A percentile compares a stretch with the other conserved stretches of the same genome.
Conservation (phyloP, 2,329 filamentous ascomycete species). For the Monilinia fructicola region DNA sequence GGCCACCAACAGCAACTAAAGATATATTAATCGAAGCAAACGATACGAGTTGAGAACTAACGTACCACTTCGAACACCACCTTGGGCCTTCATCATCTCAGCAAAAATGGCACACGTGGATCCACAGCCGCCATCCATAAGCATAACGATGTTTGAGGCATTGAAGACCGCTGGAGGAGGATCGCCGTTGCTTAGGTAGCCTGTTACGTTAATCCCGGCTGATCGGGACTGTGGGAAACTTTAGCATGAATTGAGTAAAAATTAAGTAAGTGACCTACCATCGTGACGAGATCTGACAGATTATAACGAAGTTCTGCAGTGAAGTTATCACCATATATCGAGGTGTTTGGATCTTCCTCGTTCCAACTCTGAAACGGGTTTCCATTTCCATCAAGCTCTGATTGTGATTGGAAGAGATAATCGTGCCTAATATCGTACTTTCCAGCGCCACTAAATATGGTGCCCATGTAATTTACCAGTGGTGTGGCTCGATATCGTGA, state of each 20-base stretch:
- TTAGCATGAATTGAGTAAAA: not conserved
- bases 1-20: constrained; percentile 55
- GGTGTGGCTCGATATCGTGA: constrained; percentile 43
- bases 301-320: constrained; percentile 32
- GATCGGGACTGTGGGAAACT: constrained; percentile 8
- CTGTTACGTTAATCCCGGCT: constrained; percentile 39
- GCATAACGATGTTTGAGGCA: constrained; percentile 42
- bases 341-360: constrained; percentile 17
- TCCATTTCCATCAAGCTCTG: constrained; percentile 25
- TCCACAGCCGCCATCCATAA: constrained; percentile 54
- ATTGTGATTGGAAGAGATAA: constrained; percentile 6
- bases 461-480: constrained; percentile 21
- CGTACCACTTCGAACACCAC: constrained; percentile 34
- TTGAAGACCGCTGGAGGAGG: constrained; percentile 42
- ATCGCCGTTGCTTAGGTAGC: constrained; percentile 34
- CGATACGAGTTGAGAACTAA: not conserved
- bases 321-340: constrained; percentile 21
- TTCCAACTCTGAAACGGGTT: constrained; percentile 27
- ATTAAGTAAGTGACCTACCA: constrained; percentile 5
- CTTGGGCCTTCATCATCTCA: constrained; percentile 51
- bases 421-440: constrained; percentile 3
- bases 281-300: constrained; percentile 31
- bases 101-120: constrained; percentile 61
- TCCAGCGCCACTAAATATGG: constrained; percentile 16
- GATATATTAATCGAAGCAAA: constrained; percentile 36